These are phyloP conservation scores for Eucalyptus grandis DNA, from an alignment of 345 rosid genomes.

Conservation along the genomic window DNA sequence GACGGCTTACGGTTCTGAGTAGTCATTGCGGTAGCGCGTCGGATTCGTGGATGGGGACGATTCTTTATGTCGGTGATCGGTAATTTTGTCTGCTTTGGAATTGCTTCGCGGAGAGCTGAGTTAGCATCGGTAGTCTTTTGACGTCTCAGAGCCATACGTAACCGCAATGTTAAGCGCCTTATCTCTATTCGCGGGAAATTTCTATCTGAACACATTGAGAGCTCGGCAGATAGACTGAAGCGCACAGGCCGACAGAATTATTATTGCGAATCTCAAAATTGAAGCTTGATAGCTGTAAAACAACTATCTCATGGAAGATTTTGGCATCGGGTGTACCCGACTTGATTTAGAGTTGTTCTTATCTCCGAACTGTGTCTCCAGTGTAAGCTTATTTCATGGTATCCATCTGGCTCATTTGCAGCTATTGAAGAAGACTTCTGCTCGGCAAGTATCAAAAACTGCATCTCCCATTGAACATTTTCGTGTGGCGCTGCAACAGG, in stretches of 20 bases:
- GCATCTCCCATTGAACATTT: conserved; percentile 64
- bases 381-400: neutral
- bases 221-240: neutral
- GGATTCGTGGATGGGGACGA: neutral
- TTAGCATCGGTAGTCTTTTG: neutral
- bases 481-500: conserved; percentile 60
- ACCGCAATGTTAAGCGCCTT: neutral
- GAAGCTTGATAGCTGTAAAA: neutral
- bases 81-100: neutral
- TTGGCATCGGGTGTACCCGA: neutral
- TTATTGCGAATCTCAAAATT: neutral
- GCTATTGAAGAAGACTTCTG: conserved; percentile 69
- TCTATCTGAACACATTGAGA: neutral
- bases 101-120: neutral
- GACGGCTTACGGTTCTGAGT: neutral
- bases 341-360: neutral
- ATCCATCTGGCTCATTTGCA: conserved; percentile 31
- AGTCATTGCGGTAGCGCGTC: neutral
- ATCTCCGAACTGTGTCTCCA: neutral
- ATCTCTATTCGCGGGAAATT: neutral
- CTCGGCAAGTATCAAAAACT: conserved; percentile 54
- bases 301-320: neutral
- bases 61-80: neutral
- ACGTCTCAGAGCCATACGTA: neutral
- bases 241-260: neutral